Evolutionary conservation across 139 green algal genomes (phyloP), one percentile per base, ranked within the genome.

Genomic region (Deuterostichococcus epilithicus): DNA sequence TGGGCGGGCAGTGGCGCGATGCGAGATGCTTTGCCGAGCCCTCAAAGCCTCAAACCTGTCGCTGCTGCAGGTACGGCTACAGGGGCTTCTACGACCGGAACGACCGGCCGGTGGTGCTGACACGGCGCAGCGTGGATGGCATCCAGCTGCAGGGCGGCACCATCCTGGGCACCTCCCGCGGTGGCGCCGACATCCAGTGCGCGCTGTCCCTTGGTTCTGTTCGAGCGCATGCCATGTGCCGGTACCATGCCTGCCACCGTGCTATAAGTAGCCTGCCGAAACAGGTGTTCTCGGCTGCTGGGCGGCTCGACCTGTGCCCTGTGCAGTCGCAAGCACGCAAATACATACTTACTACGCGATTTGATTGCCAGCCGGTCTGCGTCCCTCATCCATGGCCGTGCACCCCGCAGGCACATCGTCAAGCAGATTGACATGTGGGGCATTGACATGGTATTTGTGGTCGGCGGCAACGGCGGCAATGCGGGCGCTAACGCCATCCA

Each of bases 111-210:
- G 83, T 98, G 1, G 79, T 92, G 44, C 88, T 99, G 68, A 97
- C 88, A 26, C 89, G 88, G 72, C 83, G 88, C 35, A 83, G 39
- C 1, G 95, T 99, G 70, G 93, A 97, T 65, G 90, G 90, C 81
- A 97, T 99, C 44, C 96, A 99, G 78, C 85, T 97, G 80, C 87
- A 96, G 77, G 96, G 96, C 4, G 96, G 96, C 23, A 98, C 95
- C 72, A 95, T 99, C 65, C 86, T 99, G 59, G 96, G 96, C 69
- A 99, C 94, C 32, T 95, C 87, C 13, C 85, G 96, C 1, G 96
- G 95, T 1, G 95, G 94, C 2, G 90, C 93, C 23, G 95, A 98
- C 86, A 91, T 97, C 70, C 87, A 86, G 84, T 92, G 76, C 72
- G 78, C 32, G 26, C 18, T 28, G 10, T 23, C 42, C 8, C 42